Evolutionary conservation across 148 eudicot genomes (phyloP).

Genomic region (Rhododendron vialii): DNA sequence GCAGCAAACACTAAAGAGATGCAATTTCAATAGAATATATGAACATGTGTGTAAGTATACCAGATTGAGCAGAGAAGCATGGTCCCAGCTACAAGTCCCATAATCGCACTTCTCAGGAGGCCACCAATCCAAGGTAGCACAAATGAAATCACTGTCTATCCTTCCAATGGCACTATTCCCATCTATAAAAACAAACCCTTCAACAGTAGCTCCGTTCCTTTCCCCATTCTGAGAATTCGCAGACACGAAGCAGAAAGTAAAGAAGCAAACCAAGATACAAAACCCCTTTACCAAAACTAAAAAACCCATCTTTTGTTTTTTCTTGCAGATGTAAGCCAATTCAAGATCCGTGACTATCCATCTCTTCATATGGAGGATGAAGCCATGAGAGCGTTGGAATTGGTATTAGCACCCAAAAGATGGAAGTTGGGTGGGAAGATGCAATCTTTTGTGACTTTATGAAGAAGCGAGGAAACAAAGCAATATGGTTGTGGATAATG

Average conservation of each 20-base stretch:
- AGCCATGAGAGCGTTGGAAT: background rate
- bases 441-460: background rate
- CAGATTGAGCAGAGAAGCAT: constrained; percentile 88
- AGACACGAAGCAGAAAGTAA: constrained; percentile 31
- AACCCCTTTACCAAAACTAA: constrained; percentile 26
- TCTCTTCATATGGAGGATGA: background rate
- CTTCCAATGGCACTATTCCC: constrained; percentile 49
- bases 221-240: constrained; percentile 19
- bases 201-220: constrained; percentile 7
- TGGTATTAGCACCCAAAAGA: background rate
- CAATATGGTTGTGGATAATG: background rate
- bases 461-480: background rate
- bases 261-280: constrained; percentile 27
- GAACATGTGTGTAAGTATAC: constrained; percentile 27
- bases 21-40: background rate
- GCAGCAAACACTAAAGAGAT: background rate
- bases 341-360: constrained; percentile 9
- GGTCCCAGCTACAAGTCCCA: constrained; percentile 83
- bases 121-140: constrained; percentile 99
- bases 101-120: constrained; percentile 97
- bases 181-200: constrained; percentile 53
- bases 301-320: constrained; percentile 38
- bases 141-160: constrained; percentile 65
- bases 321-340: background rate
- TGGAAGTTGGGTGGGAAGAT: background rate